Evolutionary conservation across 2,329 filamentous ascomycete genomes (phyloP), one percentile per base, ranked within the genome.

Genomic region (Alternaria triticimaculans): DNA sequence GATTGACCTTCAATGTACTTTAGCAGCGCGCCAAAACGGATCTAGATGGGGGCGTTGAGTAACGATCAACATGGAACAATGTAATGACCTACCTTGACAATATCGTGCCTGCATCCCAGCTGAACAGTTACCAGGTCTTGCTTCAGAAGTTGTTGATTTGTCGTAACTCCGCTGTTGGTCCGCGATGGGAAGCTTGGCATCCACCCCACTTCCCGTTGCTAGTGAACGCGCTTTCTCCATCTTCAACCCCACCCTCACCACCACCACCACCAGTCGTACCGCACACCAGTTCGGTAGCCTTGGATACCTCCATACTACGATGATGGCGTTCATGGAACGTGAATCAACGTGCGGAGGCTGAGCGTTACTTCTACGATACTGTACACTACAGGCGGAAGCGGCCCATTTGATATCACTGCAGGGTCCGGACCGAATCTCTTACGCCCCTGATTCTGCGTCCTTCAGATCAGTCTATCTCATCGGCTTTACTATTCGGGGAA

Each of bases 1-100:
- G 54, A 60, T 68, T 60, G 58, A 67, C 53, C 54, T 64, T 69
- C 63, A 68, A 63, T 74, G 71, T 73, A 74, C 60, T 72, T 71
- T 72, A 55, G 50, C 50, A 73, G 69, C 71, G 72, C 64, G 60
- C 60, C 69, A 69, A 67, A 66, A 60, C 61, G 64, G 59, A 69
- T 65, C 66, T 69, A 69, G 66, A 70, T 48, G 64, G 64, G 60
- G 67, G 70, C 66, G 69, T 71, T 69, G 65, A 58, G 67, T 66
- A 64, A 61, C 62, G 58, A 60, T 60, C 57, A 59, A 63, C 61
- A 60, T 58, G 65, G 61, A 67, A 68, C 41, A 71, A 67, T 68
- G 60, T 69, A 64, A 73, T 67, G 67, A 71, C 33, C n/a, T 50
- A 41, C 37, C 37, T 37, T 37, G 20, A 55, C 33, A 26, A 63